Base-by-base conservation (phyloP, 106 monocot species). In the Posidonia australis region DNA sequence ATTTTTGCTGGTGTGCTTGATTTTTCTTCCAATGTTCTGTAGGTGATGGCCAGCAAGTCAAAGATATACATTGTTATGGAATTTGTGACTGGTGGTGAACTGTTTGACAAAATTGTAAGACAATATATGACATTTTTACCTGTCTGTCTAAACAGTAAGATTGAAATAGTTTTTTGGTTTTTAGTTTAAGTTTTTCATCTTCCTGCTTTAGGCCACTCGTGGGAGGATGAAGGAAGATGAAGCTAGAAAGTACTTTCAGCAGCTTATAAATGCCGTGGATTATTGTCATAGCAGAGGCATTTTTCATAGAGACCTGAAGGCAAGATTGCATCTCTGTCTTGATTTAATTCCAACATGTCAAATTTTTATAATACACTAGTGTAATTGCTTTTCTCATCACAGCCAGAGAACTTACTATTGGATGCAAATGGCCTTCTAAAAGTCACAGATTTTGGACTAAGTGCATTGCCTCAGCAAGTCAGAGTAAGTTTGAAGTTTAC, bases 1-100 rank as follows among this genome's bases (percentile, higher is more conserved):
- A 12, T 54, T 19, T 54, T 19, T 19, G 17, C 9, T 5, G 5
- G 4, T 10, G 9, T 22, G 54, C 3, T 54, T 54, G n/a, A 49
- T 54, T 27, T 58, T 58, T n/a, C n/a, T 16, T 58, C 29, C 27
- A 23, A 58, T 58, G 13, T 58, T 12, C 13, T 72, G 61, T n/a
- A 93, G 93, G 93, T 93, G 51, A 89, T 93, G 89, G 93, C 89
- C 31, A 93, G 89, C 81, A 89, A 93, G 79, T 79, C 86, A 44
- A 93, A 81, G 60, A 86, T 93, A 72, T 89, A 93, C 79, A 78
- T 93, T 53, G 86, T 89, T 29, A 56, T 89, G 73, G 89, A 93
- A 70, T 64, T 79, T 71, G 89, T 89, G 46, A 89, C 81, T 18
- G 93, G 88, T 60, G 89, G 88, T 53, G 93, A 93, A 81, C 80